phyloP scores from a whole-genome alignment of 2,329 filamentous ascomycete species.

The Pseudogymnoascus destructans region DNA sequence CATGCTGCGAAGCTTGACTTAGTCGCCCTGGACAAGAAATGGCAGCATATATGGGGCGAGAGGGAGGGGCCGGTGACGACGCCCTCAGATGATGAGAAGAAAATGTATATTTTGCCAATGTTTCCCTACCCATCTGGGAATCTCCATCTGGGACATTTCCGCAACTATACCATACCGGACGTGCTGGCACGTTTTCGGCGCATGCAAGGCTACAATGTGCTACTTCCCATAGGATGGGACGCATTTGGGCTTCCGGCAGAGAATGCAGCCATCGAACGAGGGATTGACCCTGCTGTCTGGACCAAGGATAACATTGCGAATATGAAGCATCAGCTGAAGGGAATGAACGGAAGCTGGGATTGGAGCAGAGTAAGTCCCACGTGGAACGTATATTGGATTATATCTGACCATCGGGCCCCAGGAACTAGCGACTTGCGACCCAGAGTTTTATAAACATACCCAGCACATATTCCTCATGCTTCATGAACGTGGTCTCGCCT shows the following conservation, averaged over 20 bases:
- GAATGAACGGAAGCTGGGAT: constrained; percentile 73
- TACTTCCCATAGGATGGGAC: constrained; percentile 93
- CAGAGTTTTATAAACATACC: constrained; percentile 79
- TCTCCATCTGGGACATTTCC: constrained; percentile 74
- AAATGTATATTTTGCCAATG: constrained; percentile 72
- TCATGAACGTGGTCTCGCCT: constrained; percentile 60
- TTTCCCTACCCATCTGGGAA: constrained; percentile 85
- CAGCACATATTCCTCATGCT: constrained; percentile 75
- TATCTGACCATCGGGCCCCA: constrained; percentile 27
- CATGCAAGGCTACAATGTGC: constrained; percentile 60
- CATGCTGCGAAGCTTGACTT: constrained; percentile 17
- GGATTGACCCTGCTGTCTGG: constrained; percentile 66
- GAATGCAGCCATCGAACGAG: constrained; percentile 77
- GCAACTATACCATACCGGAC: constrained; percentile 85
- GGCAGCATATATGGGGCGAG: constrained; percentile 18
- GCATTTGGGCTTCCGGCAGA: constrained; percentile 83
- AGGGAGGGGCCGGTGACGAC: background rate
- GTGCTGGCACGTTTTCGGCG: constrained; percentile 64
- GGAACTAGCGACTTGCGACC: constrained; percentile 76
- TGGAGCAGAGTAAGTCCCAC: constrained; percentile 60
- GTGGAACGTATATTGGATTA: constrained; percentile 11
- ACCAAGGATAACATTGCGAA: constrained; percentile 65
- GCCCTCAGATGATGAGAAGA: constrained; percentile 13
- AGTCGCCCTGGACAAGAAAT: constrained; percentile 20
- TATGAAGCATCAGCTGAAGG: constrained; percentile 70